Evolutionary conservation across 2,329 filamentous ascomycete species (phyloP).

Genomic region (Epichloe scottii): DNA sequence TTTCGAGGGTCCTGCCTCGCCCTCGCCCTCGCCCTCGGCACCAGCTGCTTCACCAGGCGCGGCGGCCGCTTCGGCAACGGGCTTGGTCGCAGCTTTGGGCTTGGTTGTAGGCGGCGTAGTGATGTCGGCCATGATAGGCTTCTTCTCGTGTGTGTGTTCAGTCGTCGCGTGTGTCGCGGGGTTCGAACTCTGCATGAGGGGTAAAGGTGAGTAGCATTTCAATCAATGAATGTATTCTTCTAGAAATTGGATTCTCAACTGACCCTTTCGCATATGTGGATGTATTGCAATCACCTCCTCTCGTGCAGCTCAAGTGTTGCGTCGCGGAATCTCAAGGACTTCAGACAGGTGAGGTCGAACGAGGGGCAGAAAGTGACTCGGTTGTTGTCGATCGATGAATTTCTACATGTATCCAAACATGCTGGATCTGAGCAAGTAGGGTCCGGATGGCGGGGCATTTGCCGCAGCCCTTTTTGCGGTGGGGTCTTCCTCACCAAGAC

Average conservation of each 20-base stretch:
- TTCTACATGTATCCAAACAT: neutral
- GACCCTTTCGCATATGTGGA: no score
- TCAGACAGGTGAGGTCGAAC: neutral
- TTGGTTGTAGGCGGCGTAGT: neutral
- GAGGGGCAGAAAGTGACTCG: neutral
- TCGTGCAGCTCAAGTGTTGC: no score
- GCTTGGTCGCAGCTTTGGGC: neutral
- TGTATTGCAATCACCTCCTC: neutral
- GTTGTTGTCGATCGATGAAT: neutral
- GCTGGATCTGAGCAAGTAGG: no score
- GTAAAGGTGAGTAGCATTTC: neutral
- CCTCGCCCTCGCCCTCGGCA: neutral
- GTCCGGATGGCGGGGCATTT: neutral
- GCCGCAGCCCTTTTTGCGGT: neutral
- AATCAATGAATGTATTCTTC: neutral
- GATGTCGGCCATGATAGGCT: constrained; percentile 5
- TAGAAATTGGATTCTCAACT: neutral
- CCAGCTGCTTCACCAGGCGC: neutral
- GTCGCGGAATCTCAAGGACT: no score
- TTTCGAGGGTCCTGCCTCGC: constrained; percentile 24
- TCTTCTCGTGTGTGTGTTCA: neutral
- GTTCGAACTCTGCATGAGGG: no score
- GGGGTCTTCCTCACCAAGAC: neutral
- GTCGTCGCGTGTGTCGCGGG: no score
- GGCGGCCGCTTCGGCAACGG: neutral